Evolutionary conservation across 257 asterid species (phyloP).

Genomic region (Nicotiana paniculata): DNA sequence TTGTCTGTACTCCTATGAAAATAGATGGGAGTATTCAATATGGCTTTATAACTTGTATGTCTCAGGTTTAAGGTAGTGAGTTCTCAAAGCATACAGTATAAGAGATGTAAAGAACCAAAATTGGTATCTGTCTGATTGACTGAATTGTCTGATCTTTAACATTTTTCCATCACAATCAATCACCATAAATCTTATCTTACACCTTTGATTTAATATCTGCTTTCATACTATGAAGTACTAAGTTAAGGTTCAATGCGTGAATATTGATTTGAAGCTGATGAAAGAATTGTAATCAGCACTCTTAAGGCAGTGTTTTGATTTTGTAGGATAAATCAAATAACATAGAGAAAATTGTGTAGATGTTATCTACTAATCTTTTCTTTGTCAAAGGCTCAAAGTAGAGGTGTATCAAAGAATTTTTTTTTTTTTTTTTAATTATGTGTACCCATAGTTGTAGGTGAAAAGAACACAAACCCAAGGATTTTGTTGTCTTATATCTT

Average conservation of each 20-base stretch:
- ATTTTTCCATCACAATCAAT: neutral
- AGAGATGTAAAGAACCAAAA: no score
- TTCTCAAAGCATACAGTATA: no score
- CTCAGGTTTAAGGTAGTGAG: no score
- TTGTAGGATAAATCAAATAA: neutral
- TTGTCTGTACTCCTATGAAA: neutral
- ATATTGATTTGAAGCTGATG: neutral
- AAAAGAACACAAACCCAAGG: neutral
- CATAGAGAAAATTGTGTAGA: neutral
- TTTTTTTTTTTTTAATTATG: neutral
- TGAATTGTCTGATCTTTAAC: neutral
- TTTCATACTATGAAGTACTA: neutral
- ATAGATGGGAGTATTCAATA: neutral
- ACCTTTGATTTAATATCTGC: neutral
- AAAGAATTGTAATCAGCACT: neutral
- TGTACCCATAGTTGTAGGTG: neutral
- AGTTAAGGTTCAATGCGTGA: neutral
- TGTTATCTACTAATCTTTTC: neutral
- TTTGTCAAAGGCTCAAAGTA: neutral
- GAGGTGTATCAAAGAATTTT: neutral
- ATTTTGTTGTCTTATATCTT: neutral
- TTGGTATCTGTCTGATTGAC: neutral
- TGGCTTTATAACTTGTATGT: no score
- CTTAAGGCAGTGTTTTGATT: neutral
- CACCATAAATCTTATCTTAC: neutral